Conservation (phyloP, 2,329 filamentous ascomycete genomes). For the Juglanconis juglandina region DNA sequence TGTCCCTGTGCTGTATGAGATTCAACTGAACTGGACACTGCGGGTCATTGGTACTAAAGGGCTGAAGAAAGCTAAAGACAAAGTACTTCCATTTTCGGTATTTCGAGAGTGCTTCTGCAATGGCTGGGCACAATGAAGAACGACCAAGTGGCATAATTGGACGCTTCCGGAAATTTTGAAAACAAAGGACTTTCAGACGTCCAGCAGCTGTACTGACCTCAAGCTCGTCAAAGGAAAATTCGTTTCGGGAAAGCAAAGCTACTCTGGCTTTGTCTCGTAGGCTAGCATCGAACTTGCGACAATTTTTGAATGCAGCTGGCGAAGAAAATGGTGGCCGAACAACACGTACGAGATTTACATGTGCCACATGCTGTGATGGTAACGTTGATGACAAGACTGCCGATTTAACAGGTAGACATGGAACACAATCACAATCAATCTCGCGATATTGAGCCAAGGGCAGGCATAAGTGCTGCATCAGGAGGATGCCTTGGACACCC, state of each 20-base stretch:
- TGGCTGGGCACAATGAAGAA: background rate
- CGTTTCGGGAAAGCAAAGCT: background rate
- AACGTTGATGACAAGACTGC: too few relatives aligned
- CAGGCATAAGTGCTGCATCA: background rate
- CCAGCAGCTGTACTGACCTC: background rate
- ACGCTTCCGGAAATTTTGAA: constrained; percentile 12
- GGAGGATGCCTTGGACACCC: too few relatives aligned
- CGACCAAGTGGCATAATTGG: constrained; percentile 4
- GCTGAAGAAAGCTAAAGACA: too few relatives aligned
- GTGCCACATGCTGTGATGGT: too few relatives aligned
- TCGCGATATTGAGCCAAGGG: background rate
- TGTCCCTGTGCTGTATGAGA: background rate
- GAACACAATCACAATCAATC: background rate
- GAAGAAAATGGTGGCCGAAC: background rate
- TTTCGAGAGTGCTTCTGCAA: background rate
- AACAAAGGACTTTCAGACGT: constrained; percentile 8
- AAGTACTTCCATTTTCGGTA: constrained; percentile 4
- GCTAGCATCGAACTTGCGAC: background rate
- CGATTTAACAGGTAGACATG: background rate
- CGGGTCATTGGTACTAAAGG: background rate
- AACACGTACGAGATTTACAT: too few relatives aligned
- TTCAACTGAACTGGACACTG: background rate
- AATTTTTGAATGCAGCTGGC: constrained; percentile 4
- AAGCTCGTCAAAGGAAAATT: background rate
- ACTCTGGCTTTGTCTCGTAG: constrained; percentile 2